These are phyloP conservation scores for Erythrophleum fordii DNA, from an alignment of 306 rosid species.

Conservation along the genomic window DNA sequence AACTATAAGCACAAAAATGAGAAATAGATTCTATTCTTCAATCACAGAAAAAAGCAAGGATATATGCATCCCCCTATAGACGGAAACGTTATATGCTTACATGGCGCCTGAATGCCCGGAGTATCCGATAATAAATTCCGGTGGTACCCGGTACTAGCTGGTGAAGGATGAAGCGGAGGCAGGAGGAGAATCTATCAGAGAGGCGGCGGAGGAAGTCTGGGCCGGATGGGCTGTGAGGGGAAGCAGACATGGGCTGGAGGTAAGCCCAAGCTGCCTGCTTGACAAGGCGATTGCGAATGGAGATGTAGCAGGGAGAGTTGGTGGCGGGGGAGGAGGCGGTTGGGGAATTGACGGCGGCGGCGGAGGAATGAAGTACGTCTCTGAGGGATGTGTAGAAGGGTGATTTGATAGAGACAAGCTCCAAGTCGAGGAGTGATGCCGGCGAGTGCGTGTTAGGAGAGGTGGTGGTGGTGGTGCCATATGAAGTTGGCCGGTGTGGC, in stretches of 20 bases:
- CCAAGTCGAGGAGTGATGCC: constrained; percentile 30
- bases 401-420: constrained; percentile 31
- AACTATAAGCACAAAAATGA: not conserved
- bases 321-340: not conserved
- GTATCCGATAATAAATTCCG: constrained; percentile 5
- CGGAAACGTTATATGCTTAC: not conserved
- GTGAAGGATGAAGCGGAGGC: constrained; percentile 3
- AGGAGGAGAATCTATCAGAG: constrained; percentile 12
- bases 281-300: constrained; percentile 50
- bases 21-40: not conserved
- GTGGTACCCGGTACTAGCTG: constrained; percentile 11
- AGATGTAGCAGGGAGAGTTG: constrained; percentile 46
- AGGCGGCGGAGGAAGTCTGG: constrained; percentile 18
- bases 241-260: constrained; percentile 67
- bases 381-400: constrained; percentile 52
- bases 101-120: constrained; percentile 8
- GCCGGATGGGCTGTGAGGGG: constrained; percentile 36
- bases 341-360: constrained; percentile 21
- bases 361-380: constrained; percentile 47
- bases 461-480: constrained; percentile 2
- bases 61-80: not conserved
- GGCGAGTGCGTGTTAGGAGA: constrained; percentile 20
- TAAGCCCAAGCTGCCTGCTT: constrained; percentile 82
- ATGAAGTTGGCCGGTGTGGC: constrained; percentile 33
- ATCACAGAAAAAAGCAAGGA: not conserved